Evolutionary conservation across 179 eudicot species (phyloP), one percentile per base, ranked within the genome.

Genomic region (Nepenthes alata): DNA sequence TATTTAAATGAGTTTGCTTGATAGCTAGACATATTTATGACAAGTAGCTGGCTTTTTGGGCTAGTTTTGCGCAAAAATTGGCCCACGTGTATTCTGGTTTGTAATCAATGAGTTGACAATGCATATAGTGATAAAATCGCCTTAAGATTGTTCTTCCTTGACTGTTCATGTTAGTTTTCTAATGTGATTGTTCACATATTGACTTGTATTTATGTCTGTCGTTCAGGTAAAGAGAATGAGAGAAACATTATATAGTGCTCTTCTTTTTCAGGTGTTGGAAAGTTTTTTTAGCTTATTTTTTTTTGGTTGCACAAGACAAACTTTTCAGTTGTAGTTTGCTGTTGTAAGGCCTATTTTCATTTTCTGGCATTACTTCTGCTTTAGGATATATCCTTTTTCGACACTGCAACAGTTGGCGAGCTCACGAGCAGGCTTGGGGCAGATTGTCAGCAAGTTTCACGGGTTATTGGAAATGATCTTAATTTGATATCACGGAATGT

Each of bases 361-460:
- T 64, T 49, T n/a, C 13, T 47, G 34, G 45, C 45, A 8, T 62
- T 50, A 37, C 59, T 39, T 73, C 44, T 63, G 57, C 65, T 80
- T 79, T 69, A 93, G 98, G 98, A 93, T 70, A 85, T 89, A 66
- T 80, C 88, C 34, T 93, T 89, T 80, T 93, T 89, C 58, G 98
- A 93, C 80, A 61, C 80, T 56, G 79, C 86, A 72, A 89, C 97
- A 54, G 93, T 93, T 74, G 98, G 98, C 70, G 95, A 82, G 69
- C 88, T 93, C 78, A 93, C 98, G 10, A 93, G 98, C 75, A 87
- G 98, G 81, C 94, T 93, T 64, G 97, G 98, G 70, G 91, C 98
- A 68, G 98, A 93, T 77, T 93, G 98, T 78, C 97, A 89, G 78
- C 98, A 93, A 75, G 98, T 93, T 67, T 85, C 98, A 41, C 98